phyloP scores from a whole-genome alignment of 2,329 filamentous ascomycete species.

The Orbilia brochopaga region DNA sequence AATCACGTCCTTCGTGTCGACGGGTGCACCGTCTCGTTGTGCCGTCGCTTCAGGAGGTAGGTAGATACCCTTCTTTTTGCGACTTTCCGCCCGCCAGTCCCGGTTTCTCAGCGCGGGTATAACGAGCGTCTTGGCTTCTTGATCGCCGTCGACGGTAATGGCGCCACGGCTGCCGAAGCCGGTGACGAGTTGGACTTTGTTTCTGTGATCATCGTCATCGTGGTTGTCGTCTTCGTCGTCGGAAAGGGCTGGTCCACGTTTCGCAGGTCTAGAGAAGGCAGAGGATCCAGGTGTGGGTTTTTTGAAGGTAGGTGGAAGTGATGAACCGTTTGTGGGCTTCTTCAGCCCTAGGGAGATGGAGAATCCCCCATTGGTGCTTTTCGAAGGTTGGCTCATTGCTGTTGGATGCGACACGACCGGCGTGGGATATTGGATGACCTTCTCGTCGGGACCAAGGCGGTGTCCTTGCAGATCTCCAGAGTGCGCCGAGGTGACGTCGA shows the following conservation, averaged over 20 bases:
- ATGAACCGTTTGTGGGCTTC: constrained; percentile 32
- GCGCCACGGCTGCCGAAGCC: constrained; percentile 52
- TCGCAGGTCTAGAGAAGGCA: constrained; percentile 41
- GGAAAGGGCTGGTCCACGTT: constrained; percentile 53
- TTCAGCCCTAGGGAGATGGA: constrained; percentile 53
- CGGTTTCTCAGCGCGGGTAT: constrained; percentile 68
- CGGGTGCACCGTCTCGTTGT: constrained; percentile 52
- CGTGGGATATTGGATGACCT: no score
- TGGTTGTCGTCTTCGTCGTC: constrained; percentile 51
- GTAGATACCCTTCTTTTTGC: constrained; percentile 58
- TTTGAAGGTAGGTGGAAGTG: constrained; percentile 15
- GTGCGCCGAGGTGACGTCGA: no score
- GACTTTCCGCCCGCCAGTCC: constrained; percentile 68
- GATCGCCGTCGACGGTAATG: constrained; percentile 47
- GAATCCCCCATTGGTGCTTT: constrained; percentile 32
- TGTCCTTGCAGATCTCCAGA: no score
- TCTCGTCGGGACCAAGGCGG: no score
- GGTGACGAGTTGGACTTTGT: constrained; percentile 54
- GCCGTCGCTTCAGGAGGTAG: constrained; percentile 52
- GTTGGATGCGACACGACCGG: not conserved
- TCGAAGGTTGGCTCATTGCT: constrained; percentile 21
- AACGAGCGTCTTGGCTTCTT: constrained; percentile 61
- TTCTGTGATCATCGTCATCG: constrained; percentile 40
- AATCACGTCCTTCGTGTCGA: constrained; percentile 54
- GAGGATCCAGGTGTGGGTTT: constrained; percentile 28